Conservation (phyloP, 2,329 filamentous ascomycete species). For the Fusarium temperatum region DNA sequence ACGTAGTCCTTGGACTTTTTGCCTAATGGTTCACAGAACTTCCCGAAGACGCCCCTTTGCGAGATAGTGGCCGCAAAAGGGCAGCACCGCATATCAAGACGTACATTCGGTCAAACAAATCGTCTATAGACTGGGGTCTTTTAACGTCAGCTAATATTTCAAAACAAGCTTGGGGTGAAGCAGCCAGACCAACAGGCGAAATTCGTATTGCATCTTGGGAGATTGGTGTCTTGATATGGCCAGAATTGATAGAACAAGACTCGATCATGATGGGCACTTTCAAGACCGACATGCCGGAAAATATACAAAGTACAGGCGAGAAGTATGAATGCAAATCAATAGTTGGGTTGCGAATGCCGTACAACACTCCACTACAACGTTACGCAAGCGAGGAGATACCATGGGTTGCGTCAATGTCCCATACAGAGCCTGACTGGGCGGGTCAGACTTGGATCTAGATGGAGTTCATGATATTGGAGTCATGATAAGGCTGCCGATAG, state of each 20-base stretch:
- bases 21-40: constrained; percentile 39
- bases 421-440: constrained; percentile 70
- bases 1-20: neutral
- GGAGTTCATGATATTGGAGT: constrained; percentile 10
- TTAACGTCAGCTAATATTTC: constrained; percentile 92
- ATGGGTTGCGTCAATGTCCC: constrained; percentile 75
- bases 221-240: constrained; percentile 85
- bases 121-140: constrained; percentile 81
- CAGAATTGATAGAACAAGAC: constrained; percentile 61
- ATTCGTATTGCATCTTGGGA: constrained; percentile 83
- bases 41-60: constrained; percentile 27
- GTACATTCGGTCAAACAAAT: constrained; percentile 73
- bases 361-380: constrained; percentile 75
- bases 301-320: constrained; percentile 27
- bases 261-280: constrained; percentile 76
- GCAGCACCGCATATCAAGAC: constrained; percentile 93
- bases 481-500: neutral
- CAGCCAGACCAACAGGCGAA: constrained; percentile 63
- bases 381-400: constrained; percentile 73
- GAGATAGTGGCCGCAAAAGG: constrained; percentile 68
- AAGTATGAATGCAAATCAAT: constrained; percentile 47
- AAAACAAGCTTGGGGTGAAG: constrained; percentile 87
- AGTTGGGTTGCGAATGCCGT: constrained; percentile 83
- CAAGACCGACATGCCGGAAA: constrained; percentile 63
- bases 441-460: constrained; percentile 52